These are phyloP conservation scores for Paramecium tetraurelia DNA, from an alignment of 73 alveolate genomes.

Conservation along the genomic window DNA sequence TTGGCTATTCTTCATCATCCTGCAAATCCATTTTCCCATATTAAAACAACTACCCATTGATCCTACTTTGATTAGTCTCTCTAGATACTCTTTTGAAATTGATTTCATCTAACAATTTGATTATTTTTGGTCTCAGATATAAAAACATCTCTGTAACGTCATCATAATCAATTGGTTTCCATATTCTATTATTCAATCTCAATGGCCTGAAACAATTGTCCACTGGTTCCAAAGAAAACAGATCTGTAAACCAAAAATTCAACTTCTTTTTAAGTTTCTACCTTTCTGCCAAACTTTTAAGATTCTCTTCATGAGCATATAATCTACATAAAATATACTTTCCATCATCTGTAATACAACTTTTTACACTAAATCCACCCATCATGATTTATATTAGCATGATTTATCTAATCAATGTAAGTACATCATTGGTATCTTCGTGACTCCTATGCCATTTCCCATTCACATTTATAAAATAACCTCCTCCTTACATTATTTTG, in stretches of 20 bases:
- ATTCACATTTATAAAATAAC: not conserved
- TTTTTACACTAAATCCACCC: not conserved
- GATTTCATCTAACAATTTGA: not conserved
- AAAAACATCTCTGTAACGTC: not conserved
- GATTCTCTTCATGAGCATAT: not conserved
- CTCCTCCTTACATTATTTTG: not conserved
- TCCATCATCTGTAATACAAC: not conserved
- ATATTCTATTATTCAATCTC: constrained; percentile 20
- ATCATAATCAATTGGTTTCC: constrained; percentile 14
- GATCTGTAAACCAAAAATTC: not conserved
- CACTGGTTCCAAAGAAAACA: constrained; percentile 22
- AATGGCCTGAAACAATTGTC: not conserved
- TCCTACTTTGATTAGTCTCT: not conserved
- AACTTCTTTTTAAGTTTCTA: not conserved
- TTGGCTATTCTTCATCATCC: not conserved
- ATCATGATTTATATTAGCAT: not conserved
- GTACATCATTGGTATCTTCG: not conserved
- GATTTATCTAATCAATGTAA: not conserved
- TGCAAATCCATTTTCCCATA: constrained; percentile 19
- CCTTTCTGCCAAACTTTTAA: not conserved
- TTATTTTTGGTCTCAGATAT: not conserved
- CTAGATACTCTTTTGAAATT: constrained; percentile 33
- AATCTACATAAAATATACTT: not conserved
- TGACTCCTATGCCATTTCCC: not conserved
- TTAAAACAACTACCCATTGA: not conserved